Evolutionary conservation across 2,329 filamentous ascomycete genomes (phyloP), one percentile per base, ranked within the genome.

Genomic region (Mycosphaerelloides madeirae): DNA sequence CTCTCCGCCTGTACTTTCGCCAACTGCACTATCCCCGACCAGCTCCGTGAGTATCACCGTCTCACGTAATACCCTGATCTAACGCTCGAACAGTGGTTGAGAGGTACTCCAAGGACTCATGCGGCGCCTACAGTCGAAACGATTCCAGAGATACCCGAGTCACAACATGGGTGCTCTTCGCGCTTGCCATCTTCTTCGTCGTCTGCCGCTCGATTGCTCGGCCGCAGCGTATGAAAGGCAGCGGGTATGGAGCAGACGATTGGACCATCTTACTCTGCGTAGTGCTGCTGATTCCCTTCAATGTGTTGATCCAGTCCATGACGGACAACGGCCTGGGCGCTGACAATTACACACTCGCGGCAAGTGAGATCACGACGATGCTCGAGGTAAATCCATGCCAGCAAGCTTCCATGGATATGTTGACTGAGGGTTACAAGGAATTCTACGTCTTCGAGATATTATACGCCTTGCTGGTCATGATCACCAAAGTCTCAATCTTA

Each of bases 401-500:
- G 22, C 34, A 11, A 14, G 15, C 9, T 34, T 8, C 9, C 15
- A 34, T 11, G 9, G 18, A 12, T 3, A 6, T 16, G 22, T 40
- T 50, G n/a, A 50, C 29, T 11, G n/a, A 3, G 0, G n/a, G n/a
- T n/a, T n/a, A n/a, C 3, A 12, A 54, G 52, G 33, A 49, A 38
- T 54, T 54, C 39, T 54, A 50, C 37, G 44, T 46, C 12, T 54
- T 54, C 36, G 45, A 48, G 6, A 54, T 54, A 31, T 25, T 54
- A 5, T 54, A 54, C 46, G 47, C 45, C 2, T 32, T 49, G 9
- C 28, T 54, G 7, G 44, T 54, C 13, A 46, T 54, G 46, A 38
- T 49, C 33, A 48, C 52, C 29, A 54, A 52, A 29, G 40, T 54
- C 15, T 49, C 45, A 1, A 53, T 53, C n/a, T 29, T 53, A 5